Percentiles rank a stretch among this genome's conserved stretches.
phyloP scores from a whole-genome alignment of 208 protist genomes.

The Vickermania spadyakhi region DNA sequence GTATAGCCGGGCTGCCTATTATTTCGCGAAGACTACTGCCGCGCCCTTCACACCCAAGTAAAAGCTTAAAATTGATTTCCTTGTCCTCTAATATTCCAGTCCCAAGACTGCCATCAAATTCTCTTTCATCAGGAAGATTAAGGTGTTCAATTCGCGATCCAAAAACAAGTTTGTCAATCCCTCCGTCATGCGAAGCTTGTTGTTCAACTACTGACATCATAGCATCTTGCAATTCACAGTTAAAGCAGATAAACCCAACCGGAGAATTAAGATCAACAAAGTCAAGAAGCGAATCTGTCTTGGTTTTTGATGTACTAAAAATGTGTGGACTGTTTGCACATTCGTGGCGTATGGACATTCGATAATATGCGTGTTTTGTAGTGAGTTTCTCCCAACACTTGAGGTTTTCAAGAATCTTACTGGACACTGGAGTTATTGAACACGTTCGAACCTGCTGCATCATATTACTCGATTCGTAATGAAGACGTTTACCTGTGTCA shows the following conservation, averaged over 20 bases:
- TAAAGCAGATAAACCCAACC: conserved; percentile 77
- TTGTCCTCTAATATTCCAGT: conserved; percentile 1
- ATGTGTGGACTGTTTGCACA: conserved; percentile 53
- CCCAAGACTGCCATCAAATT: conserved; percentile 42
- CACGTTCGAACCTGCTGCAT: conserved; percentile 73
- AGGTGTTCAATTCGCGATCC: conserved; percentile 34
- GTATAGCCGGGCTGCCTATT: conserved; percentile 35
- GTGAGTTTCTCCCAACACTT: conserved; percentile 47
- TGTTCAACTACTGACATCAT: conserved; percentile 61
- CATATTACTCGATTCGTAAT: conserved; percentile 44
- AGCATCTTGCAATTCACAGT: conserved; percentile 50
- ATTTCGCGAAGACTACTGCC: conserved; percentile 59
- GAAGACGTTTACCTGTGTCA: conserved; percentile 31
- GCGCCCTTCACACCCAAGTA: conserved; percentile 80
- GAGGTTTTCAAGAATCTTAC: conserved; percentile 74
- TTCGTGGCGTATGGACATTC: conserved; percentile 79
- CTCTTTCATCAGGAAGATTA: conserved; percentile 18
- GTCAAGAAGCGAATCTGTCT: conserved; percentile 51
- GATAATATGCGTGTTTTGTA: conserved; percentile 83
- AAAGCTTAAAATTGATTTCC: conserved; percentile 31
- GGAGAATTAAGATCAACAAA: conserved; percentile 74
- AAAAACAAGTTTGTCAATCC: conserved; percentile 35
- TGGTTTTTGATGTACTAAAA: conserved; percentile 25
- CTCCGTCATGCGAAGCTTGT: conserved; percentile 5
- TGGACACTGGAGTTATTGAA: conserved; percentile 72